Conservation (phyloP, 2,329 filamentous ascomycete species). For the Pseudogymnoascus sp. region DNA sequence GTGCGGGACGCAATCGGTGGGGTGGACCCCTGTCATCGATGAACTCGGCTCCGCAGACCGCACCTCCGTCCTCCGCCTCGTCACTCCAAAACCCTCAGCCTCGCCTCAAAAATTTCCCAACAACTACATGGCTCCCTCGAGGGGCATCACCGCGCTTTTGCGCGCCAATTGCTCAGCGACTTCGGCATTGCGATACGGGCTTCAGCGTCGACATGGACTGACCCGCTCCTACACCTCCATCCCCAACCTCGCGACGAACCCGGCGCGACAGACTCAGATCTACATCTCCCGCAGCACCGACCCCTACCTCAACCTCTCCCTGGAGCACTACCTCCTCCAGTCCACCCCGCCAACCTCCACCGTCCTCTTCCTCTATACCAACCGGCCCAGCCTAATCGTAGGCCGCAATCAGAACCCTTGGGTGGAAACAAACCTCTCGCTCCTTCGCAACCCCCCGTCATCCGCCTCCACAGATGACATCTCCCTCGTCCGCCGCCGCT, state of each 20-base stretch:
- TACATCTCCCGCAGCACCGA: constrained; percentile 62
- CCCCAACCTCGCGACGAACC: constrained; percentile 21
- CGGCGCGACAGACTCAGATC: constrained; percentile 50
- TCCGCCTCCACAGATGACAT: constrained; percentile 28
- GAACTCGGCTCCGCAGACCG: constrained; percentile 4
- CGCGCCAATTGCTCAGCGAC: constrained; percentile 8
- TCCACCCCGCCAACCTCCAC: constrained; percentile 62
- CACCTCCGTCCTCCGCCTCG: background rate
- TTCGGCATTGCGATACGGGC: background rate
- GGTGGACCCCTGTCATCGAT: constrained; percentile 8
- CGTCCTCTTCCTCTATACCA: constrained; percentile 80
- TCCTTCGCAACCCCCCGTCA: constrained; percentile 34
- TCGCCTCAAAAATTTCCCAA: background rate
- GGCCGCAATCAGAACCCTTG: constrained; percentile 97
- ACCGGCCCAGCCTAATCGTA: constrained; percentile 79
- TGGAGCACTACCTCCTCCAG: constrained; percentile 84
- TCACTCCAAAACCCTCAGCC: background rate
- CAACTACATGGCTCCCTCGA: constrained; percentile 23
- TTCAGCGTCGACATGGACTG: background rate
- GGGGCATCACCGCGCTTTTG: constrained; percentile 16
- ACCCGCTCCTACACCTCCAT: background rate
- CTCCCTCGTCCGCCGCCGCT: constrained; percentile 69
- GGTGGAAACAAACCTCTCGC: constrained; percentile 72
- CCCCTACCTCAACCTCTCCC: constrained; percentile 83
- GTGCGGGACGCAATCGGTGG: constrained; percentile 1